phyloP scores from a whole-genome alignment of 2,329 filamentous ascomycete species.

The Epichloe aotearoae region DNA sequence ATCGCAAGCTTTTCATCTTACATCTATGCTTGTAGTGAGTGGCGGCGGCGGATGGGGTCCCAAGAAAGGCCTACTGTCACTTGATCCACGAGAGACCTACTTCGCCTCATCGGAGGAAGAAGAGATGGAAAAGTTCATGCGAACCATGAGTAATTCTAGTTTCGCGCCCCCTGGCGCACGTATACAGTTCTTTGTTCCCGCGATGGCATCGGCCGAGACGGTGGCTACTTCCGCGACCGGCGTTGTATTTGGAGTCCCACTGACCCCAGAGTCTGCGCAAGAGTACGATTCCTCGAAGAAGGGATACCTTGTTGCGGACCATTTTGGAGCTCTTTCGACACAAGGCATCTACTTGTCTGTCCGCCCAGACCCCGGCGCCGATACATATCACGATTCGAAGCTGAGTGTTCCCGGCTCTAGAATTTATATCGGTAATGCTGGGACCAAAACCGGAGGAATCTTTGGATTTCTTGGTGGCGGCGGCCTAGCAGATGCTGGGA shows the following conservation, averaged over 20 bases:
- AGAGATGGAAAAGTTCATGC: slow-evolving; percentile 39
- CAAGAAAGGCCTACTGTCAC: slow-evolving; percentile 64
- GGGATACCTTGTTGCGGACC: slow-evolving; percentile 9
- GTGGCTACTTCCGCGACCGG: slow-evolving; percentile 7
- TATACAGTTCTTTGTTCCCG: slow-evolving; percentile 51
- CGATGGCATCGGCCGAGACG: slow-evolving; percentile 15
- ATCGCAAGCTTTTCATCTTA: slow-evolving; percentile 8
- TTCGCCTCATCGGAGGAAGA: slow-evolving; percentile 32
- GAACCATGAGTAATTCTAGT: slow-evolving; percentile 31
- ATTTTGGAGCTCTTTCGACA: slow-evolving; percentile 52
- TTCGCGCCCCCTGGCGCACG: slow-evolving; percentile 50
- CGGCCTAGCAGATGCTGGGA: slow-evolving; percentile 7
- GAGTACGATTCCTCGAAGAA: neutral
- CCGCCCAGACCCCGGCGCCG: slow-evolving; percentile 3
- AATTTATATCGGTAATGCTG: slow-evolving; percentile 12
- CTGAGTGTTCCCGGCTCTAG: slow-evolving; percentile 23
- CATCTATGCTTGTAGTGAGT: slow-evolving; percentile 36
- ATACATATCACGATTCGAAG: slow-evolving; percentile 13
- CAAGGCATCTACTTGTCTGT: slow-evolving; percentile 41
- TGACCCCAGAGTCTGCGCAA: slow-evolving; percentile 6
- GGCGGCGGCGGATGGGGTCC: slow-evolving; percentile 76
- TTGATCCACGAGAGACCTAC: slow-evolving; percentile 55
- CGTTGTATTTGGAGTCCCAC: slow-evolving; percentile 22
- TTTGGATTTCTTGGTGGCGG: slow-evolving; percentile 2
- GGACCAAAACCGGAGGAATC: neutral